Base-by-base conservation (phyloP, 495 filamentous ascomycete genomes). In the Platismatia glauca region DNA sequence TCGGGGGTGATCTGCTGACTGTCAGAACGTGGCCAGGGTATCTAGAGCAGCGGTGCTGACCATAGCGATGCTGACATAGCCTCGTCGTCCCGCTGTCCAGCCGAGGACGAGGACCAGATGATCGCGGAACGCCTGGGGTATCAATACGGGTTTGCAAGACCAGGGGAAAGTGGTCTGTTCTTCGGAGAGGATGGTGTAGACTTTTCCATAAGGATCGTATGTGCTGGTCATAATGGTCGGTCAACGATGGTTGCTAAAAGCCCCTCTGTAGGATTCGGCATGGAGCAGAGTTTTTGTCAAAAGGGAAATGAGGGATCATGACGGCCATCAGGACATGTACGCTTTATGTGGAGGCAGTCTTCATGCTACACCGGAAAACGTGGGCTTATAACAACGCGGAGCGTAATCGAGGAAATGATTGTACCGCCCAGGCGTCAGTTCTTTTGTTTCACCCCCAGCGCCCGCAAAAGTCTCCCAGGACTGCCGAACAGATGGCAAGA, bases 51-150 rank as follows among this genome's bases (percentile, higher is more conserved):
- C 24, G 16, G 1, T 29, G 27, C 60, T 44, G 0, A 62, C 60
- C 60, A 62, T 56, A 8, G 52, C 50, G n/a, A 62, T 62, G 15
- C 43, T 56, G 24, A 62, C 60, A 31, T 41, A 46, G 60, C 60
- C 60, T 24, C 18, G 50, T 55, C 29, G 41, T 34, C 52, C 39
- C 15, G 50, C 12, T 37, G 60, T 41, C 60, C 60, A 46, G 20
- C 41, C 52, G 12, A 62, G 60, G 1, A 56, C 60, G 18, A 62
- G 35, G 22, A 62, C 50, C 4, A 55, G 52, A 18, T 56, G 50
- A 0, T 56, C 13, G 39, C 55, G 33, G n/a, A 56, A 56, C 4
- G 4, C 37, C 16, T 16, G 20, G 11, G 60, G 60, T 22, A 62
- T 34, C 15, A 13, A 43, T 33, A 55, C 27, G 8, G 52, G 12